A percentile compares a stretch with the other conserved stretches of the same genome.
Conservation (phyloP, 352 stramenopile genomes). For the Pythium vanterpoolii region DNA sequence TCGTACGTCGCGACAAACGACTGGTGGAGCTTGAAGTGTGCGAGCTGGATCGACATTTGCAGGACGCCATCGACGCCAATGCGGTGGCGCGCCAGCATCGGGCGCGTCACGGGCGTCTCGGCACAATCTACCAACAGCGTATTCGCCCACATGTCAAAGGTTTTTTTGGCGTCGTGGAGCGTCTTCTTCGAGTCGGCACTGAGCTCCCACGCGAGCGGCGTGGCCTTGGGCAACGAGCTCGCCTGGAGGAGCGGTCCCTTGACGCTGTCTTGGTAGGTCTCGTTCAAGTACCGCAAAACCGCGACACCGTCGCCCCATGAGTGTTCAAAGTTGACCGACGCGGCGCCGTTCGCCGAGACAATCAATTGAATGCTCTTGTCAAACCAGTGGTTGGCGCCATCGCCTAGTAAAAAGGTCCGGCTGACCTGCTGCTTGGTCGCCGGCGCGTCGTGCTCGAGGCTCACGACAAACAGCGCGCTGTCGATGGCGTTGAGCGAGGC, state of each 20-base stretch:
- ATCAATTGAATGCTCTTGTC: constrained; percentile 93
- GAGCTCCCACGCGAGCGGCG: constrained; percentile 68
- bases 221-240: constrained; percentile 19
- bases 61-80: constrained; percentile 89
- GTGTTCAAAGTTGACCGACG: constrained; percentile 90
- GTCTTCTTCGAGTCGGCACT: constrained; percentile 47
- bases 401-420: constrained; percentile 76
- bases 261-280: constrained; percentile 80
- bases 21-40: constrained; percentile 81
- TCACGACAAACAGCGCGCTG: constrained; percentile 82
- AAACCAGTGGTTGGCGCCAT: constrained; percentile 89
- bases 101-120: constrained; percentile 66
- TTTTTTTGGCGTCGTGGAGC: constrained; percentile 63
- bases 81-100: constrained; percentile 59
- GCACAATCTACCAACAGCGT: constrained; percentile 68
- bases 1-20: constrained; percentile 88
- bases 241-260: constrained; percentile 65
- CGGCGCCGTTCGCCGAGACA: constrained; percentile 71
- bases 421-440: constrained; percentile 54
- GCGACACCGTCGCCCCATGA: constrained; percentile 79
- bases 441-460: constrained; percentile 70
- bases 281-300: constrained; percentile 87
- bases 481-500: constrained; percentile 79
- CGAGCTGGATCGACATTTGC: constrained; percentile 91
- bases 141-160: constrained; percentile 63